Evolutionary conservation across 2,329 filamentous ascomycete species (phyloP).

Genomic region (Diplodia corticola): DNA sequence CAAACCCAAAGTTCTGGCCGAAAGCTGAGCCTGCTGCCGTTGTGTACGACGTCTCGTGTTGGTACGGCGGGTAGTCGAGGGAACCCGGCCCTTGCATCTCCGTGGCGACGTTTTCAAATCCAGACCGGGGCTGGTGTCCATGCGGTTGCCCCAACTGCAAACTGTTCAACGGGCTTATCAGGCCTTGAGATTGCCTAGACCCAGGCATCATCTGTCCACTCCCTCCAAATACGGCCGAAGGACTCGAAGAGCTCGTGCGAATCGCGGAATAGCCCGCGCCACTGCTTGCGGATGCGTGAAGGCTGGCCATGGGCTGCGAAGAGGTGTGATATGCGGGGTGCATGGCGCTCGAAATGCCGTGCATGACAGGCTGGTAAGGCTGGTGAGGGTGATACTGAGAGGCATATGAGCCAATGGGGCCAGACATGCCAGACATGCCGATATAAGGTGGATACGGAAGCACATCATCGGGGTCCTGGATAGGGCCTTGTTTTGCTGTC

Average conservation of each 20-base stretch:
- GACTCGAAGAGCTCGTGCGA: conserved; percentile 3
- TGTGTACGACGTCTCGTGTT: conserved; percentile 8
- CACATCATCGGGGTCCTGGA: conserved; percentile 20
- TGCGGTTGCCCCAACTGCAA: conserved; percentile 7
- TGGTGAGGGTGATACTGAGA: conserved; percentile 8
- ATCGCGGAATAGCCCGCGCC: neutral
- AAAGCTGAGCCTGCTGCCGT: conserved; percentile 7
- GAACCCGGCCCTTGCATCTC: conserved; percentile 8
- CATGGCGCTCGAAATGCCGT: neutral
- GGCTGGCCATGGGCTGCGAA: conserved; percentile 10
- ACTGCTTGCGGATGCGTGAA: conserved; percentile 6
- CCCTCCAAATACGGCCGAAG: conserved; percentile 1
- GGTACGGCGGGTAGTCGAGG: conserved; percentile 14
- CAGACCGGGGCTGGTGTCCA: conserved; percentile 8
- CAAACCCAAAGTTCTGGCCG: conserved; percentile 19
- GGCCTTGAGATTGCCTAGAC: neutral
- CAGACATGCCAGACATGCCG: neutral
- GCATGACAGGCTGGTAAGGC: conserved; percentile 8
- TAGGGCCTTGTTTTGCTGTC: neutral
- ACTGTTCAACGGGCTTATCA: conserved; percentile 16
- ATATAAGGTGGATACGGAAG: conserved; percentile 7
- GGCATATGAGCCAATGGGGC: conserved; percentile 6
- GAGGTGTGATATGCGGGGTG: conserved; percentile 8
- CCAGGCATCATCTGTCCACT: conserved; percentile 9
- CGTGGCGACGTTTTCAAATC: conserved; percentile 5